Evolutionary conservation across 140 eudicot species (phyloP), one percentile per base, ranked within the genome.

Genomic region (Flaveria floridana): DNA sequence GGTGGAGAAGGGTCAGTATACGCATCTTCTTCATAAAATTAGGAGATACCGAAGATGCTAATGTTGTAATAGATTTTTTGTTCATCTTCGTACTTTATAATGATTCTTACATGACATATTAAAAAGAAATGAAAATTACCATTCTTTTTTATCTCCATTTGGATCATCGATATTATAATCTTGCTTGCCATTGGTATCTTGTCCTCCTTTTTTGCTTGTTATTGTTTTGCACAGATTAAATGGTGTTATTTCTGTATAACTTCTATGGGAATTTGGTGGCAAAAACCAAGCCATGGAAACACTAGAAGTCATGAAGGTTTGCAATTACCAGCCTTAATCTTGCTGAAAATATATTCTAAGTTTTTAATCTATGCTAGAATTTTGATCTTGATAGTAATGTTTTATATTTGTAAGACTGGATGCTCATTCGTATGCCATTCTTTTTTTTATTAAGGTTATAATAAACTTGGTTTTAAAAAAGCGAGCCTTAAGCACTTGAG

Each of bases 1-100:
- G 98, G 85, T 86, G 74, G 97, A 89, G 70, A 93, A 88, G 75
- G 97, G 97, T 76, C 85, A 80, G 47, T 90, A 86, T 55, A 78
- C 76, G 21, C 94, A 88, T 86, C 90, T 88, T 47, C 80, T 85
- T 76, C 68, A 86, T 21, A 93, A 74, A 81, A 74, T 88, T 41
- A 86, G 72, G 78, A 78, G 79, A 65, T 88, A 88, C 73, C 70
- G 81, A 72, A 88, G 95, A 78, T 86, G 84, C 73, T 89, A 70
- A 82, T 65, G 79, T 19, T 61, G 73, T 74, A 71, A 74, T 53
- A 63, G 51, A 9, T 18, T 30, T 77, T 70, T 55, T 73, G 34
- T 42, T 62, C n/a, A 2, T 75, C 65, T 76, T 58, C 67, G 19
- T 75, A 58, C 70, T 78, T 73, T 0, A 4, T 44, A 30, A 44